Conservation (phyloP, 306 rosid species). For the Fragaria nilgerrensis region DNA sequence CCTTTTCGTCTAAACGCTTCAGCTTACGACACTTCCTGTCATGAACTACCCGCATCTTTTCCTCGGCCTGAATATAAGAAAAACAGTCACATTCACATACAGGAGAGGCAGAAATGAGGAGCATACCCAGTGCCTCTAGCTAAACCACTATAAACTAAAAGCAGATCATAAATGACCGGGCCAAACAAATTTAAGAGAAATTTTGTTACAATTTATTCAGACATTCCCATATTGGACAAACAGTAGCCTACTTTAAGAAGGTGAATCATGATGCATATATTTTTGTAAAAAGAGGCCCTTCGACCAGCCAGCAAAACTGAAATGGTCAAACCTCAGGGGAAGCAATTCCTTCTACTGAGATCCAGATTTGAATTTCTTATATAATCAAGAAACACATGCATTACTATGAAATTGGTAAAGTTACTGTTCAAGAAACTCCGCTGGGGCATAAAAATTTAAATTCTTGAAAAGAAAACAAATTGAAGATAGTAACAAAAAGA, state of each 20-base stretch:
- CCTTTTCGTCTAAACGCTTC: constrained; percentile 73
- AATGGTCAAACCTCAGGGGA: not conserved
- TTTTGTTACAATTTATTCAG: not conserved
- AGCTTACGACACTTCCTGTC: constrained; percentile 77
- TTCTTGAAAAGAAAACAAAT: not conserved
- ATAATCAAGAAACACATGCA: not conserved
- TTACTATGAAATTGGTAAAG: not conserved
- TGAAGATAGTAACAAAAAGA: not conserved
- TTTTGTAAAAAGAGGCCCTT: constrained; percentile 1
- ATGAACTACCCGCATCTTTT: constrained; percentile 85
- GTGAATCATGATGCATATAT: not conserved
- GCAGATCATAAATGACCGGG: not conserved
- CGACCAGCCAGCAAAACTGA: not conserved
- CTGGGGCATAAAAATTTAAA: not conserved
- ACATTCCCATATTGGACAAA: not conserved
- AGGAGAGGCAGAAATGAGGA: not conserved
- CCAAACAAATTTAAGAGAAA: constrained; percentile 1
- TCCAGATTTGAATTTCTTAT: not conserved
- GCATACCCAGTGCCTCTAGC: not conserved
- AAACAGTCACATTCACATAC: constrained; percentile 4
- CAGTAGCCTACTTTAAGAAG: not conserved
- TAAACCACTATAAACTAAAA: constrained; percentile 2
- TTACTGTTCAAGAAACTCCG: constrained; percentile 5
- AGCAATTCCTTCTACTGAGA: not conserved
- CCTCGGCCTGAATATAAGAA: constrained; percentile 68